Base-by-base conservation (phyloP, 2,329 filamentous ascomycete genomes). In the Tolypocladium tundrense region DNA sequence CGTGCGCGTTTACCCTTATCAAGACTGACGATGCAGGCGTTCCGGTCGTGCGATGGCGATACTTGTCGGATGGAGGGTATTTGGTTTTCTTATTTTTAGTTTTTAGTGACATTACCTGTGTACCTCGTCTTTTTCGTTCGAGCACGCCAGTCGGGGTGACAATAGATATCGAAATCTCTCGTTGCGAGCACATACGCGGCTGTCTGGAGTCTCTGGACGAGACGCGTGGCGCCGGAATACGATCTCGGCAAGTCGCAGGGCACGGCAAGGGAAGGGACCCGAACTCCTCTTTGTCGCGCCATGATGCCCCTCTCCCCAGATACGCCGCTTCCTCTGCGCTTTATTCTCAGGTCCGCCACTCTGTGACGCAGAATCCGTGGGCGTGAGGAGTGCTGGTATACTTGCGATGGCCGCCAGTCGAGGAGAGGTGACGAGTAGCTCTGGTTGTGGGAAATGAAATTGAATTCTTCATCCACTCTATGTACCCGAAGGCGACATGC, bases 21-120 rank as follows among this genome's bases (percentile, higher is more conserved):
- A 62, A 61, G 64, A 65, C 53, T 48, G 60, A 68, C 64, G 67
- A 70, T 66, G 66, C 63, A 64, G 71, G 71, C 71, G 70, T 72
- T 72, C 63, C 61, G 71, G 71, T 69, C 60, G 60, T 67, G 57
- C 62, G 68, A 64, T 60, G 64, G 64, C 62, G 61, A 67, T 63
- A 62, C 37, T 63, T 61, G 64, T 57, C 43, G 56, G 61, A 62
- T 64, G 64, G 66, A 65, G 60, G 63, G 56, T 61, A 59, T 62
- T 65, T 61, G 63, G 60, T 45, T 43, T 40, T n/a, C 6, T n/a
- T 43, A 27, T 27, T 27, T 2, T 27, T 27, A 27, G 1, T 27
- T 7, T 57, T 40, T 3, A 16, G 16, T 33, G 10, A 48, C 24
- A 19, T 19, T 35, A 39, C 27, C 14, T 37, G 13, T 37, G 41